phyloP scores from a whole-genome alignment of 2,329 filamentous ascomycete species.

The Aspergillus ochraceus region DNA sequence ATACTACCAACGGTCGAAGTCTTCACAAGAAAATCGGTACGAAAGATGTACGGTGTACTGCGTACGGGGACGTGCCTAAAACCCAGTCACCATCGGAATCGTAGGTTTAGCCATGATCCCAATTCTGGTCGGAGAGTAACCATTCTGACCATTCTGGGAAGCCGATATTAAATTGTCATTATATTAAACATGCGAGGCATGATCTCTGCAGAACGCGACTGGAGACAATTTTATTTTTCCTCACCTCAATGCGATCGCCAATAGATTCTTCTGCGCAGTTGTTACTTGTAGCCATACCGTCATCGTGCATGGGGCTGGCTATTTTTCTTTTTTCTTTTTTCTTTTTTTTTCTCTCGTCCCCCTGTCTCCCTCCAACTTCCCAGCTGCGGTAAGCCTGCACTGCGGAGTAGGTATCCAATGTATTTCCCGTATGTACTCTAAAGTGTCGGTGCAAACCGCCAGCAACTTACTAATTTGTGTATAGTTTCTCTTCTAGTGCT shows the following conservation, averaged over 20 bases:
- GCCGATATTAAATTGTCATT: not conserved
- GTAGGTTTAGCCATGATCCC: not conserved
- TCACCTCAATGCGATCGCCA: not conserved
- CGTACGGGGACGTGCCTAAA: not conserved
- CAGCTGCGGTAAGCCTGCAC: not conserved
- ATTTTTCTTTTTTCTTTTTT: not conserved
- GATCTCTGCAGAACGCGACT: constrained; percentile 8
- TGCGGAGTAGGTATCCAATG: not conserved
- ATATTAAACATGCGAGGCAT: constrained; percentile 5
- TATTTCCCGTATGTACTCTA: not conserved
- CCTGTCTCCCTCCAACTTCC: not conserved
- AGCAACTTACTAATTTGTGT: not conserved
- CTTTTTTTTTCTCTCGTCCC: not conserved
- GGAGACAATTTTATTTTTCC: not conserved
- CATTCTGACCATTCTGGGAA: not conserved
- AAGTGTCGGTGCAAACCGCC: not conserved
- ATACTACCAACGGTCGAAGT: not conserved
- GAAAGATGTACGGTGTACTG: not conserved
- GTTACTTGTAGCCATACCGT: not conserved
- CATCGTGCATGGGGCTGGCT: constrained; percentile 1
- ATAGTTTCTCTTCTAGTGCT: not conserved
- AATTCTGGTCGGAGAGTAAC: not conserved
- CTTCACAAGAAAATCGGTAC: not conserved
- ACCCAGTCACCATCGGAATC: not conserved
- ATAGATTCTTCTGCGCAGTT: not conserved